A percentile compares a stretch with the other conserved stretches of the same genome.
Evolutionary conservation across 495 filamentous ascomycete species (phyloP).

Genomic region (Paragyromitra xinjiangensis): DNA sequence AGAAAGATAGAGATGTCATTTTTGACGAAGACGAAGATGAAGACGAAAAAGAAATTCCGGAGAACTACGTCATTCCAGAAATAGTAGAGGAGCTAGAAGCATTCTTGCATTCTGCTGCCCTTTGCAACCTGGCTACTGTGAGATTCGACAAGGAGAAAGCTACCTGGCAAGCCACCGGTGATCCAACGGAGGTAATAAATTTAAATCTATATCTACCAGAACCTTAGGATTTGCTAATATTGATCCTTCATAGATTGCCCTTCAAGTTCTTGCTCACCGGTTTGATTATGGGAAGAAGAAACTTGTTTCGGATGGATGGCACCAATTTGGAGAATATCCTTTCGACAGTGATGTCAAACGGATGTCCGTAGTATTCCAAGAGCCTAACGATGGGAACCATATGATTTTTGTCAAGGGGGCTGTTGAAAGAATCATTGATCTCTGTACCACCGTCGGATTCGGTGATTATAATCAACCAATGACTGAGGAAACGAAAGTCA

Average conservation of each 20-base stretch:
- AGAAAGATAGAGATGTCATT: conserved; percentile 10
- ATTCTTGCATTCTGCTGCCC: conserved; percentile 72
- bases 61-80: conserved; percentile 45
- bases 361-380: conserved; percentile 78
- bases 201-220: background rate
- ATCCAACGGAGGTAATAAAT: conserved; percentile 71
- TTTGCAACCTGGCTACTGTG: conserved; percentile 80
- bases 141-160: conserved; percentile 64
- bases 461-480: conserved; percentile 64
- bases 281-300: conserved; percentile 70
- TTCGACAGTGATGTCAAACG: conserved; percentile 84
- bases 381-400: conserved; percentile 49
- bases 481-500: conserved; percentile 67
- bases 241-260: conserved; percentile 64
- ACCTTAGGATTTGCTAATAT: conserved; percentile 58
- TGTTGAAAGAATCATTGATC: conserved; percentile 76
- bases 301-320: conserved; percentile 66
- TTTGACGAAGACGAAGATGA: conserved; percentile 41
- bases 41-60: conserved; percentile 58
- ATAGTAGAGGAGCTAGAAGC: conserved; percentile 65
- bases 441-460: conserved; percentile 68
- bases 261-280: conserved; percentile 78
- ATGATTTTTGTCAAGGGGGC: conserved; percentile 80
- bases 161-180: conserved; percentile 76
- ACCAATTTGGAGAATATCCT: conserved; percentile 75